Conservation (phyloP, 352 stramenopile species). For the Achlya hypogyna region DNA sequence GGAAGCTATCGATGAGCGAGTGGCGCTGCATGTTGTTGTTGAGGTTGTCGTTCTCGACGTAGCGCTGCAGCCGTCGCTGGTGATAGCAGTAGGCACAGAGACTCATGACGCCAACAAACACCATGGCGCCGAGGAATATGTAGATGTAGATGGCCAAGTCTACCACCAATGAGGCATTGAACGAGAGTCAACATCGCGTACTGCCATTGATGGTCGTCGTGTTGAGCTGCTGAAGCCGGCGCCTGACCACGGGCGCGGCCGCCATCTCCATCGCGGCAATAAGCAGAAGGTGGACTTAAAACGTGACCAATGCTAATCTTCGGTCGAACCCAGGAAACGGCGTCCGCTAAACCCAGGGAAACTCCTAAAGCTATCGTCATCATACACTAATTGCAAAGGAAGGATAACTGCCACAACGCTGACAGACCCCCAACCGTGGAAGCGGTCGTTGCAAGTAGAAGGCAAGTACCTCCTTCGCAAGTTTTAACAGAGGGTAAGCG, state of each 20-base stretch:
- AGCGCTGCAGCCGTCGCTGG: slow-evolving; percentile 44
- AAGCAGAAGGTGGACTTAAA: background rate
- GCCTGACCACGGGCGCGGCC: background rate
- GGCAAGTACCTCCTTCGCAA: too few species aligned
- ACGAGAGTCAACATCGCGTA: background rate
- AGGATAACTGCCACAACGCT: too few species aligned
- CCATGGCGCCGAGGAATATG: slow-evolving; percentile 58
- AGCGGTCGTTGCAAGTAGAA: too few species aligned
- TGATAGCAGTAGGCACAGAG: slow-evolving; percentile 58
- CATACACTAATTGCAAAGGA: background rate
- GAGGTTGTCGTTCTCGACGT: slow-evolving; percentile 53
- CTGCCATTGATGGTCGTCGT: background rate
- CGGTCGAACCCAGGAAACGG: too few species aligned
- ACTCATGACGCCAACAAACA: slow-evolving; percentile 30
- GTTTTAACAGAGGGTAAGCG: too few species aligned
- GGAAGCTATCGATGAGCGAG: slow-evolving; percentile 66
- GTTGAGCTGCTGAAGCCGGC: background rate
- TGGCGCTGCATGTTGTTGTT: slow-evolving; percentile 85
- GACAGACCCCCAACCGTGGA: too few species aligned
- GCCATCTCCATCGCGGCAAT: background rate
- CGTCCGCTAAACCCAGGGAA: background rate
- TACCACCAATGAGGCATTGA: too few species aligned
- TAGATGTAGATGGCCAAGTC: slow-evolving; percentile 45
- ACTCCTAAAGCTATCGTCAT: background rate
- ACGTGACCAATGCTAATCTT: background rate